A percentile compares a stretch with the other conserved stretches of the same genome.
phyloP scores from a whole-genome alignment of 257 asterid genomes.

The Parsonsia alboflavescens region DNA sequence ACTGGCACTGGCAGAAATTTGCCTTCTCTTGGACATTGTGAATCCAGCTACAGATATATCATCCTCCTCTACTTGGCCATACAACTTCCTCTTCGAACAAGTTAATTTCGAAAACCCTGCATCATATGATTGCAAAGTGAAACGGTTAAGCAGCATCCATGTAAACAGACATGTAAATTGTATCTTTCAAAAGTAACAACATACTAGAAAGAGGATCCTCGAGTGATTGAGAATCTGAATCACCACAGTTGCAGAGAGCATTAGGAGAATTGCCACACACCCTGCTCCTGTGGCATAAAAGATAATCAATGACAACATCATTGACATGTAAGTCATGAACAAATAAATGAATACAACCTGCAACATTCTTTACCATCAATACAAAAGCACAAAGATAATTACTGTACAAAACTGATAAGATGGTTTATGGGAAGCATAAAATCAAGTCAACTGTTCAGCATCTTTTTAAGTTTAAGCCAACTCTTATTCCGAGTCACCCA shows the following conservation, averaged over 20 bases:
- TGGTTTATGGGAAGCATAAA: neutral
- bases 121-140: neutral
- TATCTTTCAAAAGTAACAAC: neutral
- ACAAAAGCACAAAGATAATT: neutral
- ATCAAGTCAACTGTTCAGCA: neutral
- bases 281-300: constrained; percentile 44
- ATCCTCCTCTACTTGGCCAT: constrained; percentile 29
- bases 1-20: constrained; percentile 15
- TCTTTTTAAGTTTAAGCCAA: neutral
- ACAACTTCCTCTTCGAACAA: constrained; percentile 71
- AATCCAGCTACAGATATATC: constrained; percentile 22
- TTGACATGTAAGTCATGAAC: neutral
- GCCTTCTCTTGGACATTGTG: constrained; percentile 40
- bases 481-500: neutral
- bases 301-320: constrained; percentile 4
- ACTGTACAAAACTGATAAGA: neutral
- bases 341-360: neutral
- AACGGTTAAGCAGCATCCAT: neutral
- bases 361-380: neutral
- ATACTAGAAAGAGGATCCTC: constrained; percentile 40
- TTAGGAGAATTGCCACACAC: constrained; percentile 34
- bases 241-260: constrained; percentile 48
- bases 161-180: neutral
- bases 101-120: constrained; percentile 57
- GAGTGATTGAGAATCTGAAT: constrained; percentile 41